Evolutionary conservation across 306 rosid genomes (phyloP), one percentile per base, ranked within the genome.

Genomic region (Prosopis cineraria): DNA sequence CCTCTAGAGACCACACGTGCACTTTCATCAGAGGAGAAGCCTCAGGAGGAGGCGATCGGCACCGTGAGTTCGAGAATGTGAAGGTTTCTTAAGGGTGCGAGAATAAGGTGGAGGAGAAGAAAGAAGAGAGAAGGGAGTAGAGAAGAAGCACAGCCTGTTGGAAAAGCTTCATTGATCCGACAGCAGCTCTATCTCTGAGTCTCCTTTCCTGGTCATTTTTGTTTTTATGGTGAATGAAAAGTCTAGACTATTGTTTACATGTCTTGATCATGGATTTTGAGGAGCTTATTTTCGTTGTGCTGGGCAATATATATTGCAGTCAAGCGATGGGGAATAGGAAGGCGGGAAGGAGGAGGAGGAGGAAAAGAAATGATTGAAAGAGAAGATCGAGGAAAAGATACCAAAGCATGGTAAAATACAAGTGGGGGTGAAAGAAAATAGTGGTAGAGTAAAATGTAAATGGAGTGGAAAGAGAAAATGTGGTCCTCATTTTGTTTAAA

Each of bases 101-200:
- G 4, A n/a, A n/a, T n/a, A 55, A 3, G 63, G 63, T 9, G 65
- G 65, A 25, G 65, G 16, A 55, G 68, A 73, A 73, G 25, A 27
- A 36, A 24, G 68, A 73, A n/a, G n/a, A n/a, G n/a, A n/a, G 78
- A 78, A 79, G 44, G 87, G 73, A 52, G 24, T 36, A 12, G 88
- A 84, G 70, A 86, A 88, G 45, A 88, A 89, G 39, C 84, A 68
- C 55, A 45, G 29, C 71, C 84, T 87, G 78, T 74, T 72, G 63
- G 83, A 83, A 29, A 77, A 87, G 82, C 81, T 85, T 80, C 92
- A 79, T 79, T 84, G 79, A 67, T 81, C 90, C 43, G 50, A 37
- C 33, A 80, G 83, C 41, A 76, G 82, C 70, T 91, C 93, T 39
- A 79, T 85, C 83, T 87, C 90, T 70, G 96, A 77, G 79, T 36